Percentiles rank a stretch among this genome's conserved stretches.
These are phyloP conservation scores for Penium margaritaceum DNA, from an alignment of 139 green algal genomes.

Conservation along the genomic window DNA sequence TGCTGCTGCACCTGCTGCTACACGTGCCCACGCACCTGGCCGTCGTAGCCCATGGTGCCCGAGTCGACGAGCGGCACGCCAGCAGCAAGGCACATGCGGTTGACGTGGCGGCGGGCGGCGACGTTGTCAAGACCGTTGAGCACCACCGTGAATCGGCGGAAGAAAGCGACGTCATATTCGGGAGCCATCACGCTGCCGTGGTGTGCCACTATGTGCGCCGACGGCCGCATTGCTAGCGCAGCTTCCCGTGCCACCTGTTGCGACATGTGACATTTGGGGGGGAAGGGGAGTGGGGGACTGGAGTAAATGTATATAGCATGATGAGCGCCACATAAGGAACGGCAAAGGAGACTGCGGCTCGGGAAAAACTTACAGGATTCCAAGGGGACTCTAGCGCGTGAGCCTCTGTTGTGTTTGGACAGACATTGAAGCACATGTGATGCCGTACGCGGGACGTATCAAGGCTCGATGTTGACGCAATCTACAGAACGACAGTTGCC, in stretches of 20 bases:
- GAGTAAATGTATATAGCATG: too few species aligned
- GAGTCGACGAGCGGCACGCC: constrained; percentile 82
- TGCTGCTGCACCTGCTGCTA: too few species aligned
- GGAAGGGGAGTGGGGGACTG: not conserved
- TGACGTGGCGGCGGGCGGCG: constrained; percentile 82
- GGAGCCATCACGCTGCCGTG: constrained; percentile 75
- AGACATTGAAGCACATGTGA: too few species aligned
- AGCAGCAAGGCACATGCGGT: constrained; percentile 80
- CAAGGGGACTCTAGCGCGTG: too few species aligned
- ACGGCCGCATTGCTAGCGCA: constrained; percentile 57
- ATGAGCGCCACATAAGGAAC: too few species aligned
- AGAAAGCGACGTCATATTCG: constrained; percentile 77
- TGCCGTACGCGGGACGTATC: too few species aligned
- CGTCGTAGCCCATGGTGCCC: constrained; percentile 76
- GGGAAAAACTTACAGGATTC: too few species aligned
- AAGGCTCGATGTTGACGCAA: too few species aligned
- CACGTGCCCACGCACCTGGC: constrained; percentile 42
- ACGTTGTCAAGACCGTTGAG: constrained; percentile 97
- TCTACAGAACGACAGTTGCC: too few species aligned
- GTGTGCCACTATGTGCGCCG: constrained; percentile 62
- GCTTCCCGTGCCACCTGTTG: constrained; percentile 69
- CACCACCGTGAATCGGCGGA: constrained; percentile 82
- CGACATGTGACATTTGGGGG: too few species aligned
- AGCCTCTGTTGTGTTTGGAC: too few species aligned
- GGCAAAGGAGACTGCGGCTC: too few species aligned